Evolutionary conservation across 2,329 filamentous ascomycete species (phyloP), one percentile per base, ranked within the genome.

Genomic region (Colletotrichum higginsianum): DNA sequence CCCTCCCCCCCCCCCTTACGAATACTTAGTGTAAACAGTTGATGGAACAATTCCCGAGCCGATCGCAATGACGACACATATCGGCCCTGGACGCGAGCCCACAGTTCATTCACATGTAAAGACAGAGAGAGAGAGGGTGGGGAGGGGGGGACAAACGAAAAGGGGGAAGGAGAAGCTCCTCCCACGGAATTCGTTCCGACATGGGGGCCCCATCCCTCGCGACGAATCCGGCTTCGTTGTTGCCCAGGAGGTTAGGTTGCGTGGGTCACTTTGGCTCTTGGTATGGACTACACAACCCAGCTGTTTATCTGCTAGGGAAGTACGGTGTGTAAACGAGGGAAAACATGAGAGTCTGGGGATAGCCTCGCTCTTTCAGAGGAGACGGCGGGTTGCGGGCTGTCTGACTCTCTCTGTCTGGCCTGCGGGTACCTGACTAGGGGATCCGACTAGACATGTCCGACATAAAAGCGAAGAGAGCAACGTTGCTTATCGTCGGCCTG

Each of bases 11-110:
- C 66, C 53, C 38, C 21, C 58, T 44, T 21, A 26, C 26, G 26
- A 26, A 26, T 26, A 26, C 26, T 26, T 26, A 3, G 26, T 26
- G 26, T 26, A 26, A 26, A 4, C 4, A 26, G 26, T 4, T 26
- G 26, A 4, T 4, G 26, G 12, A 50, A 47, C 23, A 56, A 50
- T 62, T 71, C 58, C 58, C 57, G 68, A 68, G 68, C 58, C 68
- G 68, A 71, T 71, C 68, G 68, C 30, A 71, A 71, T 71, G 67
- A 66, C 67, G 68, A 68, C 65, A 67, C 65, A 21, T 23, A 12
- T n/a, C 18, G 18, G n/a, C n/a, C 18, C 26, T 23, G 18, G 11
- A 21, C 16, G n/a, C 50, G 23, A 53, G 44, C 47, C 61, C 61
- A 46, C 60, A 44, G 35, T 15, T 40, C 35, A 16, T 46, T 62